Evolutionary conservation across 495 filamentous ascomycete species (phyloP).

Genomic region (Apodospora peruviana): DNA sequence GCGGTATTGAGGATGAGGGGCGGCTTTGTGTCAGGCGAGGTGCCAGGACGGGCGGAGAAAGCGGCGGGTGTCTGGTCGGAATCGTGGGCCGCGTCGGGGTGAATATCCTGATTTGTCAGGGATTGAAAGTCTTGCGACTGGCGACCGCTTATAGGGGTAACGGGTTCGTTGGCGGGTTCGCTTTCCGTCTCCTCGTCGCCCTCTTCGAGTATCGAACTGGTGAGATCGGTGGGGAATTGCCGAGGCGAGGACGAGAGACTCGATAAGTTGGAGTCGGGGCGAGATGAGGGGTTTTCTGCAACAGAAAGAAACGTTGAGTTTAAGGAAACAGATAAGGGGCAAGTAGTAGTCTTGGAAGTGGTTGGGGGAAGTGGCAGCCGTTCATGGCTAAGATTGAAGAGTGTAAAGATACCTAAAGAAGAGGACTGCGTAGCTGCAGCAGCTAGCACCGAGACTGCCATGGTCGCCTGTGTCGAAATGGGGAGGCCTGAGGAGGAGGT

Average conservation of each 20-base stretch:
- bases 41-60: slow-evolving; percentile 16
- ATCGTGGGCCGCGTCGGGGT: slow-evolving; percentile 23
- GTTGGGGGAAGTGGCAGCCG: slow-evolving; percentile 3
- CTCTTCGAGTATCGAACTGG: slow-evolving; percentile 41
- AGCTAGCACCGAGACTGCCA: slow-evolving; percentile 27
- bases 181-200: slow-evolving; percentile 45
- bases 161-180: slow-evolving; percentile 42
- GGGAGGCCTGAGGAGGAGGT: not conserved
- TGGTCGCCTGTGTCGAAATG: slow-evolving; percentile 2
- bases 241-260: slow-evolving; percentile 28
- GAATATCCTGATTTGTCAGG: slow-evolving; percentile 34
- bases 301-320: slow-evolving; percentile 12
- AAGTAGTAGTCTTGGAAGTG: not conserved
- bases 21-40: slow-evolving; percentile 16
- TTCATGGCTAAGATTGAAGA: slow-evolving; percentile 15
- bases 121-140: slow-evolving; percentile 45
- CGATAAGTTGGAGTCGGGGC: slow-evolving; percentile 12
- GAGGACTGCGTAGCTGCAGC: slow-evolving; percentile 25
- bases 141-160: slow-evolving; percentile 44
- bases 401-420: slow-evolving; percentile 27
- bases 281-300: slow-evolving; percentile 6
- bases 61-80: slow-evolving; percentile 20
- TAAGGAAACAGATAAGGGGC: not conserved
- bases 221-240: slow-evolving; percentile 37
- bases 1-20: slow-evolving; percentile 25